Base-by-base conservation (phyloP, 345 rosid genomes). In the Noccaea bulbosa region DNA sequence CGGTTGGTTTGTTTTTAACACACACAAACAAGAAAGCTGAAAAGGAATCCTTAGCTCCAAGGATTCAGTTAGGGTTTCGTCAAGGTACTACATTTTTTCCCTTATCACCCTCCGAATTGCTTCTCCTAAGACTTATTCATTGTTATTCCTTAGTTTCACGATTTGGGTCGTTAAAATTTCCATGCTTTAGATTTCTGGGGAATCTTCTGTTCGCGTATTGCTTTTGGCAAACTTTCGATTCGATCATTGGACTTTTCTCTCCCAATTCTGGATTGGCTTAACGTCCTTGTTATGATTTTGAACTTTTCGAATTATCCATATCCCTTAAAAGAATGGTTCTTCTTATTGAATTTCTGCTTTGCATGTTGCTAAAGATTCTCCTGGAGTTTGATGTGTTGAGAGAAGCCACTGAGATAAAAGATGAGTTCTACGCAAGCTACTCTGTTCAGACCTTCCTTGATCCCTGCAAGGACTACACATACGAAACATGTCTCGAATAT, bases 341-440 rank as follows among this genome's bases (percentile, higher is more conserved):
- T 17, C 24, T 65, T n/a, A 20, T 51, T 48, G 30, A 6, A 8
- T 70, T 17, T 17, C 20, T 17, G 20, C 20, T 17, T 17, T 17
- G 1, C 1, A 17, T 17, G 60, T 12, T 72, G 43, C 45, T 55
- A 44, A 46, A 65, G 46, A 64, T 54, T 24, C 33, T 65, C 24
- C 33, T 65, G 47, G 35, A 64, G 43, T 55, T 55, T 64, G 56
- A 49, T 63, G 39, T 54, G 1, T 46, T 72, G 24, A 46, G 30
- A 54, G 48, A 45, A 45, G 51, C 53, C 15, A 41, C 64, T 33
- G 24, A 56, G 64, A 35, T 12, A 5, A 55, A 24, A 44, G 76
- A 76, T 70, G 76, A 64, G 65, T 56, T 6, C 27, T 24, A 51
- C 46, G 41, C 76, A 76, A 50, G 61, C 67, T 32, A 62, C 11